Evolutionary conservation across 148 eudicot genomes (phyloP).

Genomic region (Silene conica): DNA sequence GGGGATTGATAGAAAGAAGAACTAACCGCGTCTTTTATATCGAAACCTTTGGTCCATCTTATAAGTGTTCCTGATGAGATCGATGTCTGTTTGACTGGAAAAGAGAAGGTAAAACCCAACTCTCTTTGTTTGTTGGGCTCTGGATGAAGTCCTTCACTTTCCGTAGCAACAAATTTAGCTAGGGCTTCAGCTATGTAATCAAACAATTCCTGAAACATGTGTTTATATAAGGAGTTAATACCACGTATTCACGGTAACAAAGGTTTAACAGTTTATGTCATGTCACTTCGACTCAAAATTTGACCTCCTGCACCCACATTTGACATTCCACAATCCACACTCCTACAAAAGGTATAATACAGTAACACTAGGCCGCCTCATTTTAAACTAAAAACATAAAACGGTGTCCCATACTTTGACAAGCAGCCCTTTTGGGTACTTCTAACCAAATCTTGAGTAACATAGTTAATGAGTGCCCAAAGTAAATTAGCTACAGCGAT

Average conservation of each 20-base stretch:
- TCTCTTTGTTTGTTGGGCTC: conserved; percentile 82
- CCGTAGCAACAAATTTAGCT: conserved; percentile 82
- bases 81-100: conserved; percentile 85
- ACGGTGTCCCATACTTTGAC: conserved; percentile 8
- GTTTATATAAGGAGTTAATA: conserved; percentile 17
- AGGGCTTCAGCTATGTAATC: conserved; percentile 84
- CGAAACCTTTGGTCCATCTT: conserved; percentile 94
- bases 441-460: too few species aligned
- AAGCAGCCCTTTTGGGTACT: too few species aligned
- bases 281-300: not conserved
- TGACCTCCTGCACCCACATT: too few species aligned
- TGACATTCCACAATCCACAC: too few species aligned
- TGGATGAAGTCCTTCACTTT: conserved; percentile 71
- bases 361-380: too few species aligned
- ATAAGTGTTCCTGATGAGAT: conserved; percentile 76
- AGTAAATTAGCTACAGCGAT: too few species aligned
- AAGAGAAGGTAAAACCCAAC: conserved; percentile 96
- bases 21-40: conserved; percentile 69
- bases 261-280: not conserved
- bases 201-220: conserved; percentile 62
- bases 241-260: not conserved
- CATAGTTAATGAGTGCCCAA: too few species aligned
- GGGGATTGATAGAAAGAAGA: conserved; percentile 11
- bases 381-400: not conserved
- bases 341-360: too few species aligned